Evolutionary conservation across 169 alveolate species (phyloP), one percentile per base, ranked within the genome.

Genomic region (Plasmodium ovale): DNA sequence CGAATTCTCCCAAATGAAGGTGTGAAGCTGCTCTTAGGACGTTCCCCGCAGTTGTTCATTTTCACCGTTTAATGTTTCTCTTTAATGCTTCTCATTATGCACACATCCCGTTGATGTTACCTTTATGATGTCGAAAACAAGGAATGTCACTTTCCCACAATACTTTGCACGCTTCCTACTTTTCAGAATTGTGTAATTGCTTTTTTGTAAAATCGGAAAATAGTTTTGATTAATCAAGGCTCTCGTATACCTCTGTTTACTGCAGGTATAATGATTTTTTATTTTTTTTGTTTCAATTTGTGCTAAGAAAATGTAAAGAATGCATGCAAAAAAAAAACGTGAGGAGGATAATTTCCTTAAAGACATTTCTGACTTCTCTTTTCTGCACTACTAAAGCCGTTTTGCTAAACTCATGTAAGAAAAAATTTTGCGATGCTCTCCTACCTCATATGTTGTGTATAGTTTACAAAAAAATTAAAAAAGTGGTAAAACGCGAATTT

Each of bases 101-200:
- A 47, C 56, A 47, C 56, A 47, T 47, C 16, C 3, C 12, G 16
- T 14, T 47, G 14, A 62, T 53, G 7, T 71, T 79, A 79, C 89
- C 79, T 79, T 79, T 47, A 79, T 64, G 44, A 79, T 79, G 51
- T 79, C 89, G 33, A 79, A 62, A 1, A 79, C 89, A 7, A 79
- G 82, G 16, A 62, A 79, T 29, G 89, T 69, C 9, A 1, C 21
- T 62, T 16, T n/a, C 44, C 12, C 27, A 12, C 9, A 37, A 25
- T 0, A 23, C n/a, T 5, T 37, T 10, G 2, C 16, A 51, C 37
- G 23, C 12, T 33, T 56, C 53, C 27, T 54, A 37, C 54, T 53
- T 79, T 31, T 69, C 12, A 79, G 23, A 4, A 12, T 64, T 47
- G 35, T 1, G 47, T 62, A 27, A 1, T 68, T 47, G 37, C 49